These are phyloP conservation scores for Hordeum vulgare DNA, from an alignment of 176 grass and related monocot species.

Conservation along the genomic window MorexV3_pseudomolecules_assembly NC_058522.1:460417629-460418128, in stretches of 20 bases:
- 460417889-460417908: neutral
- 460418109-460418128: neutral
- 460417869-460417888: neutral
- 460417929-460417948: neutral
- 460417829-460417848: neutral
- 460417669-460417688: slow-evolving; percentile 89
- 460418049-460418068: neutral
- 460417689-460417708: slow-evolving; percentile 97
- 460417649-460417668: slow-evolving; percentile 70
- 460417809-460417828: neutral
- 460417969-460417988: neutral
- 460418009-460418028: neutral
- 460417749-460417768: slow-evolving; percentile 95
- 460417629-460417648: slow-evolving; percentile 14
- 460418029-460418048: neutral
- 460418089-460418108: neutral
- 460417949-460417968: neutral
- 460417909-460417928: neutral
- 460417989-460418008: neutral
- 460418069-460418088: neutral
- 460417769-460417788: slow-evolving; percentile 77
- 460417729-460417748: slow-evolving; percentile 80
- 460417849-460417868: neutral
- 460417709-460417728: slow-evolving; percentile 87
- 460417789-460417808: neutral